Percentiles rank a stretch among this genome's conserved stretches.
phyloP scores from a whole-genome alignment of 495 filamentous ascomycete species.

The Daldinia grandis region DNA sequence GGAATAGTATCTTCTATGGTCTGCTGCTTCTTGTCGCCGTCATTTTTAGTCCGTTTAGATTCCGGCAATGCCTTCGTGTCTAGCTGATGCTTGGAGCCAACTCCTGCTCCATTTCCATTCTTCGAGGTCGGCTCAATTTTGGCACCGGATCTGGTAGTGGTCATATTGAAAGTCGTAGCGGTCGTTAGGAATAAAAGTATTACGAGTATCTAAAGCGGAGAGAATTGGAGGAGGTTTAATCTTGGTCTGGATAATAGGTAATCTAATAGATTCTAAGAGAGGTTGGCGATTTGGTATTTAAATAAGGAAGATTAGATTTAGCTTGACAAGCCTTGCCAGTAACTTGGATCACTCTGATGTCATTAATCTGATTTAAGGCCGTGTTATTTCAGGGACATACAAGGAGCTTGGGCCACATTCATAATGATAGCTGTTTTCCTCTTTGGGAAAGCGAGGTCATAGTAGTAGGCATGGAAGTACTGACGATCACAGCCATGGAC shows the following conservation, averaged over 20 bases:
- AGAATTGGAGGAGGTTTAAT: neutral
- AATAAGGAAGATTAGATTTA: neutral
- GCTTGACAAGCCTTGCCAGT: neutral
- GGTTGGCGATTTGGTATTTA: neutral
- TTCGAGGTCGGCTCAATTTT: conserved; percentile 30
- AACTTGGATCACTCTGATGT: conserved; percentile 29
- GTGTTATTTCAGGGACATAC: conserved; percentile 16
- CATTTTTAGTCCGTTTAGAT: conserved; percentile 41
- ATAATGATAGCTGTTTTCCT: conserved; percentile 33
- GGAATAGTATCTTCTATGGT: conserved; percentile 42
- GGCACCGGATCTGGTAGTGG: conserved; percentile 45
- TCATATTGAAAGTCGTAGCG: conserved; percentile 25
- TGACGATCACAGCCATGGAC: neutral
- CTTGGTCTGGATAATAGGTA: neutral
- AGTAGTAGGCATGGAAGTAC: conserved; percentile 15
- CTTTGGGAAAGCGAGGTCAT: conserved; percentile 14
- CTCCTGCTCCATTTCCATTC: conserved; percentile 16
- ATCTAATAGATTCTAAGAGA: neutral
- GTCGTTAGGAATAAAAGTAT: neutral
- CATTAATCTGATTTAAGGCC: conserved; percentile 25
- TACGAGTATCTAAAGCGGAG: neutral
- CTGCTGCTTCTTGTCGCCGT: conserved; percentile 36
- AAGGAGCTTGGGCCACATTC: conserved; percentile 29
- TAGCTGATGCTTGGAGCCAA: conserved; percentile 39
- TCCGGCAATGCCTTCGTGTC: conserved; percentile 20